phyloP scores from a whole-genome alignment of 2,329 filamentous ascomycete genomes.

The Fonsecaea pugnacius region DNA sequence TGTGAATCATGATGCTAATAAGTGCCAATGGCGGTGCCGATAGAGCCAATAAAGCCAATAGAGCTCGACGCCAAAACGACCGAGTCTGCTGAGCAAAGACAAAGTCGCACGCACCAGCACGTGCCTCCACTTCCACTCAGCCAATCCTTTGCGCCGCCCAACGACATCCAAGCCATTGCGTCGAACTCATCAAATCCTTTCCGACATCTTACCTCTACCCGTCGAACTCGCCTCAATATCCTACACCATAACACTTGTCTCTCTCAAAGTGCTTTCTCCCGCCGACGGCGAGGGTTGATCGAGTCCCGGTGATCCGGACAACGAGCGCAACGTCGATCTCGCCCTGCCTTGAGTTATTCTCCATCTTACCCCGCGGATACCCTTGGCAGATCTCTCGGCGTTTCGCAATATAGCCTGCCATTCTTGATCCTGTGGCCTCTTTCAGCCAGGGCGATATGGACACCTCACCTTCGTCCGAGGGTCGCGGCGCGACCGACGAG shows the following conservation, averaged over 20 bases:
- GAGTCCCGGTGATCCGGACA: background rate
- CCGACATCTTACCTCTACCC: background rate
- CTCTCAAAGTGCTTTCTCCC: background rate
- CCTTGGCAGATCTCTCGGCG: background rate
- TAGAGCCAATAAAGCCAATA: no score
- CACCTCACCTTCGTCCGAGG: slow-evolving; percentile 2
- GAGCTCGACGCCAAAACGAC: no score
- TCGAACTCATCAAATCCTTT: background rate
- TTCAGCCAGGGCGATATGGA: slow-evolving; percentile 19
- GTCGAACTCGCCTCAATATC: background rate
- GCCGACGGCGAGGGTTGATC: background rate
- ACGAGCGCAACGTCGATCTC: background rate
- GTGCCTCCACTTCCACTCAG: background rate
- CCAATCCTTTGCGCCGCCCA: background rate
- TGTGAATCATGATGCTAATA: no score
- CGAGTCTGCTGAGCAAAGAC: background rate
- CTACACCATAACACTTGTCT: background rate
- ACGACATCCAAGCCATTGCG: background rate
- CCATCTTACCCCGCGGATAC: background rate
- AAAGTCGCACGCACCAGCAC: background rate
- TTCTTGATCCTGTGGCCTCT: background rate
- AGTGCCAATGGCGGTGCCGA: no score
- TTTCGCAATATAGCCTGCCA: background rate
- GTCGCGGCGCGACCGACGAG: slow-evolving; percentile 12
- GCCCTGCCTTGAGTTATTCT: background rate